These are phyloP conservation scores for Myriangium duriaei DNA, from an alignment of 2,329 filamentous ascomycete species.

Conservation along the genomic window DNA sequence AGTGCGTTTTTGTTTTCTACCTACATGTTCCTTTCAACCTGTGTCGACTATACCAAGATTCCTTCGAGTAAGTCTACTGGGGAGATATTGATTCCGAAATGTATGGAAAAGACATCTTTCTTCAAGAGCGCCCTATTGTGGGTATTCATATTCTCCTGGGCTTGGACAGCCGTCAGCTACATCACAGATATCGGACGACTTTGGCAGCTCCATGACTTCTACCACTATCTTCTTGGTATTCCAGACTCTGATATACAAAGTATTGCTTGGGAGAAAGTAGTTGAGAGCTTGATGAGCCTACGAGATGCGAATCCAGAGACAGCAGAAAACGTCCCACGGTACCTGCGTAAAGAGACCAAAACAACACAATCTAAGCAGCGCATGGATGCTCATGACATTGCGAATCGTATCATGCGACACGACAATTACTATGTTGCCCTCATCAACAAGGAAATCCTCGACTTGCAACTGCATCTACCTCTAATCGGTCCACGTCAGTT, in stretches of 20 bases:
- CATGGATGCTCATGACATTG: slow-evolving; percentile 92
- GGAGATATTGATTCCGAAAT: slow-evolving; percentile 58
- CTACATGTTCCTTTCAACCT: slow-evolving; percentile 72
- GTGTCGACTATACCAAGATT: slow-evolving; percentile 67
- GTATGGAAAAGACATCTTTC: slow-evolving; percentile 61
- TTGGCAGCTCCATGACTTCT: slow-evolving; percentile 72
- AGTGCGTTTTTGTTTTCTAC: slow-evolving; percentile 72
- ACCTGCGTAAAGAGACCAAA: slow-evolving; percentile 9
- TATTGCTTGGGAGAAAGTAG: slow-evolving; percentile 85
- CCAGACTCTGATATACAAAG: slow-evolving; percentile 82
- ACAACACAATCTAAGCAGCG: slow-evolving; percentile 77
- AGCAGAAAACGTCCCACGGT: slow-evolving; percentile 10
- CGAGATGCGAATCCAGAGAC: slow-evolving; percentile 81
- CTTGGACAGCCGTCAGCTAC: slow-evolving; percentile 65
- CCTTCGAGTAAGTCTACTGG: slow-evolving; percentile 49
- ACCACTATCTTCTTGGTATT: slow-evolving; percentile 67
- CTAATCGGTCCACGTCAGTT: slow-evolving; percentile 68
- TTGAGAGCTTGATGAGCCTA: slow-evolving; percentile 70
- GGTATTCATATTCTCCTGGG: slow-evolving; percentile 75
- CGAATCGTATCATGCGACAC: slow-evolving; percentile 88
- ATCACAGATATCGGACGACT: slow-evolving; percentile 62
- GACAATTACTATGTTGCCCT: slow-evolving; percentile 96
- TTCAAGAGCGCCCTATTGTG: slow-evolving; percentile 68
- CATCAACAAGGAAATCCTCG: slow-evolving; percentile 91
- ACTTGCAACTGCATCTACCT: slow-evolving; percentile 75